Conservation (phyloP, 2,329 filamentous ascomycete genomes). For the Xylariales sp. region DNA sequence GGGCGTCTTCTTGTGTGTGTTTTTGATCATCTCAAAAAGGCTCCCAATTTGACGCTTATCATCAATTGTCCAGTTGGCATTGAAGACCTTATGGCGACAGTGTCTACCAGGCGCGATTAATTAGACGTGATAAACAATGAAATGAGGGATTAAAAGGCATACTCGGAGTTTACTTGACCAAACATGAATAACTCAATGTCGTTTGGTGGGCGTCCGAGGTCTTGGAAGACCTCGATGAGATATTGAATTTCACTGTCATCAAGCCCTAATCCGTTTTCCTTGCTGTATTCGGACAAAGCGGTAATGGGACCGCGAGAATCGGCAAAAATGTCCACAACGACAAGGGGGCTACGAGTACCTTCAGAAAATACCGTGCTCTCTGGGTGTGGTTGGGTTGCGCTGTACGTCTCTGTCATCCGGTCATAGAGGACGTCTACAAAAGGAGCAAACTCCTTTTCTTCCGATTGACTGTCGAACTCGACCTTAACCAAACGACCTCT, state of each 20-base stretch:
- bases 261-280: conserved; percentile 83
- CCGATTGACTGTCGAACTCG: conserved; percentile 65
- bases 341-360: conserved; percentile 69
- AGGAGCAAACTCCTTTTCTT: conserved; percentile 60
- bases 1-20: conserved; percentile 87
- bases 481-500: conserved; percentile 83
- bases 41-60: conserved; percentile 81
- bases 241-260: conserved; percentile 93
- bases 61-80: conserved; percentile 95
- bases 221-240: conserved; percentile 83
- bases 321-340: conserved; percentile 79
- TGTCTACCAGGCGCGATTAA: conserved; percentile 25
- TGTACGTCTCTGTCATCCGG: conserved; percentile 92
- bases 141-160: conserved; percentile 52
- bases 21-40: conserved; percentile 95
- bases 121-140: conserved; percentile 8
- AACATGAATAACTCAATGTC: conserved; percentile 99
- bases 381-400: conserved; percentile 73
- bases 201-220: conserved; percentile 70
- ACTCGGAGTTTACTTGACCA: conserved; percentile 98
- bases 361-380: conserved; percentile 80
- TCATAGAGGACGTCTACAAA: conserved; percentile 83
- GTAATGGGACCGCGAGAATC: conserved; percentile 73
- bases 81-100: conserved; percentile 70
- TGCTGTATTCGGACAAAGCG: conserved; percentile 85